Percentiles rank a stretch among this genome's conserved stretches.
Conservation (phyloP, 371 early-diverging fungal species). For the Lichtheimia ramosa region DNA sequence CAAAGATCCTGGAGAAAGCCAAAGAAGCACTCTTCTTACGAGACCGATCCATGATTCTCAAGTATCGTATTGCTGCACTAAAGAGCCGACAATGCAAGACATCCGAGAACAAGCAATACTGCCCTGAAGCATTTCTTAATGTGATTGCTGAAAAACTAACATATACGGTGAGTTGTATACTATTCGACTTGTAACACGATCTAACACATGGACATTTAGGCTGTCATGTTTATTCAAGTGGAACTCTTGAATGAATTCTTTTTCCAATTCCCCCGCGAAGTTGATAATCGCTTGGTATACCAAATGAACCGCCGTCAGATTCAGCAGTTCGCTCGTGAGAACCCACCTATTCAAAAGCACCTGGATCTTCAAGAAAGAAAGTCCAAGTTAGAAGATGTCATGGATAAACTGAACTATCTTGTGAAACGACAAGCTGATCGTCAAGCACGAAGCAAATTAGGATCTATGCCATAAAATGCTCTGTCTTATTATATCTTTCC, state of each 20-base stretch:
- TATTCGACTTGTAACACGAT: background rate
- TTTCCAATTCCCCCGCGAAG: constrained; percentile 93
- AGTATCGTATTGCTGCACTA: constrained; percentile 78
- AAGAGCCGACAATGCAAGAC: constrained; percentile 77
- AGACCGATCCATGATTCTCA: constrained; percentile 73
- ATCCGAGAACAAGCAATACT: constrained; percentile 80
- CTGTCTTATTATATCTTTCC: background rate
- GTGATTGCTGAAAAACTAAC: constrained; percentile 92
- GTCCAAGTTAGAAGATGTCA: constrained; percentile 82
- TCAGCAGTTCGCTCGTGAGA: constrained; percentile 87
- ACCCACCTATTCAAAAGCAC: constrained; percentile 82
- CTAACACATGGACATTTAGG: constrained; percentile 26
- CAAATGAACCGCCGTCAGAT: constrained; percentile 73
- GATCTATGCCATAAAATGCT: constrained; percentile 7
- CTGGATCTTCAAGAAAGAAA: constrained; percentile 84
- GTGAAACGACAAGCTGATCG: constrained; percentile 65
- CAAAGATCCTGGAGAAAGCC: constrained; percentile 78
- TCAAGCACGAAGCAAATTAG: constrained; percentile 26
- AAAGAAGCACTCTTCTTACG: constrained; percentile 76
- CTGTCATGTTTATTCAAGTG: constrained; percentile 95
- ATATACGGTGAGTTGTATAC: constrained; percentile 56
- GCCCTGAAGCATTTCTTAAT: constrained; percentile 91
- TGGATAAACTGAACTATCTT: constrained; percentile 71
- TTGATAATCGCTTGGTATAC: constrained; percentile 87
- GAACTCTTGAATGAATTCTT: constrained; percentile 97